Evolutionary conservation across 257 asterid genomes (phyloP).

Genomic region (Cynanchum wilfordii): DNA sequence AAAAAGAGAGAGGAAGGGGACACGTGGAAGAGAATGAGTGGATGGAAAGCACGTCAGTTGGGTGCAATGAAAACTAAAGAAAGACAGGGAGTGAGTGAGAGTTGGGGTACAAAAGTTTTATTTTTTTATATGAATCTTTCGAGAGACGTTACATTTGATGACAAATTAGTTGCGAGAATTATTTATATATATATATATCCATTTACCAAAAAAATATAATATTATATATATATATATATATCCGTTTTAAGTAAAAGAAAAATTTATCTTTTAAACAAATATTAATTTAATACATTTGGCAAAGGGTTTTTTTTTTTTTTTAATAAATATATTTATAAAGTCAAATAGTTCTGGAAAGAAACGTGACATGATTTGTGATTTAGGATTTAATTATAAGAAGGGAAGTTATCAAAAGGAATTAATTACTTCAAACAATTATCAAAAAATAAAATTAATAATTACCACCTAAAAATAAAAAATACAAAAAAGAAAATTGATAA

Average conservation of each 20-base stretch:
- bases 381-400: background rate
- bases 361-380: background rate
- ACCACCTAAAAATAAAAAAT: no score
- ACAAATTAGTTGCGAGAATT: constrained; percentile 1
- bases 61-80: background rate
- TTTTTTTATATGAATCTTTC: constrained; percentile 18
- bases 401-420: no score
- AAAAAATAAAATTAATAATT: no score
- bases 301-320: no score
- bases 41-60: background rate
- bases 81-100: background rate
- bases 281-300: background rate
- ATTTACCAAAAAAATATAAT: no score
- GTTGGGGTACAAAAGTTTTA: background rate
- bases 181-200: no score
- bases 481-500: no score
- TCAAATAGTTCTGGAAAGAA: background rate
- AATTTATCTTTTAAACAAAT: background rate
- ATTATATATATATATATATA: constrained; percentile 6
- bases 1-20: no score
- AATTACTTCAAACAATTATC: no score
- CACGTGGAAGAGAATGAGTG: background rate
- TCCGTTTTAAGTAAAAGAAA: constrained; percentile 9
- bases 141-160: constrained; percentile 27
- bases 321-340: background rate